A percentile compares a stretch with the other conserved stretches of the same genome.
Conservation (phyloP, 306 rosid genomes). For the Lotus japonicus region DNA sequence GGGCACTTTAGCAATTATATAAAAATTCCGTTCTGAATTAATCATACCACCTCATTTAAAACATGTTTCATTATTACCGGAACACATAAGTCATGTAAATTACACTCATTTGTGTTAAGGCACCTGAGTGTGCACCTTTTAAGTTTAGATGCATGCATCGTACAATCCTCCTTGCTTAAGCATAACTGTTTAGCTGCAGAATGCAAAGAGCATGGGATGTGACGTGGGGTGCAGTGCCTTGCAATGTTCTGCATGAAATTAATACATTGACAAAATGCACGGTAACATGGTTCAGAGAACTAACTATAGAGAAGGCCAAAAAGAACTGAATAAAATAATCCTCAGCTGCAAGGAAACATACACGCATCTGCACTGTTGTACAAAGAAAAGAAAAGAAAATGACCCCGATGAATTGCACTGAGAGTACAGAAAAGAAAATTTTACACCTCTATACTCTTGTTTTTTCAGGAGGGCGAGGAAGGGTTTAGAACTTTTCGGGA, state of each 20-base stretch:
- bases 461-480: not conserved
- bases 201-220: too few species aligned
- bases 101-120: too few species aligned
- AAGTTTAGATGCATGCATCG: too few species aligned
- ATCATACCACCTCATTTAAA: too few species aligned
- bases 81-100: too few species aligned
- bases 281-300: slow-evolving; percentile 7
- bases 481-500: slow-evolving; percentile 14
- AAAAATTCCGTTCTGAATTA: too few species aligned
- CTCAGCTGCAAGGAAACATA: slow-evolving; percentile 17
- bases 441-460: not conserved
- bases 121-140: too few species aligned
- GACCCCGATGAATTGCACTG: slow-evolving; percentile 19
- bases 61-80: too few species aligned
- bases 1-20: too few species aligned
- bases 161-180: too few species aligned
- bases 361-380: slow-evolving; percentile 13
- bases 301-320: slow-evolving; percentile 21
- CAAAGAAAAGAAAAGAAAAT: not conserved
- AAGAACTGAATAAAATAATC: slow-evolving; percentile 8
- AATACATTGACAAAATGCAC: slow-evolving; percentile 8
- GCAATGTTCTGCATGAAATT: not conserved
- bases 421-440: slow-evolving; percentile 9
- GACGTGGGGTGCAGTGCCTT: not conserved
- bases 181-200: too few species aligned